Evolutionary conservation across 441 rosid genomes (phyloP), one percentile per base, ranked within the genome.

Genomic region (Eruca vesicaria): DNA sequence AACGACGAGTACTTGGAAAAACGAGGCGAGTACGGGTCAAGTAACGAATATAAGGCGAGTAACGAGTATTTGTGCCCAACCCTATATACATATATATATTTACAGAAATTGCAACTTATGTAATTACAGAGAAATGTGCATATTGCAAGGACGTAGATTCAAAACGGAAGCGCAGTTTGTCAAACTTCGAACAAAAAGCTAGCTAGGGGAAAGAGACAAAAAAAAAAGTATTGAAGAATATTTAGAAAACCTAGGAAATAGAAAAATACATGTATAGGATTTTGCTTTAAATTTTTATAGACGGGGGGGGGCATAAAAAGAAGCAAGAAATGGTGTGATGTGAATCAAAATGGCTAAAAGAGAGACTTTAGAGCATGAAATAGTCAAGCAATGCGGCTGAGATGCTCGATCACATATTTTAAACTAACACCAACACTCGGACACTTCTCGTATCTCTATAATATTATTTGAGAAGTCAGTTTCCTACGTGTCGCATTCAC

Each of bases 381-480:
- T 72, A 66, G 80, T 77, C 80, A 77, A 72, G 80, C 7, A 71
- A 77, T 71, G 77, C 80, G 80, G 80, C 80, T 35, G 23, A 26
- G 76, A 65, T 23, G 48, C 68, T 66, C 76, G 36, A 26, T 15
- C 38, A 45, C 75, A 57, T 70, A 6, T 57, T 70, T 50, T 70
- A 66, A 76, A 67, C 71, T 43, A 65, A 77, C 76, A 77, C 67
- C 43, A 29, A 63, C 65, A 50, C 58, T 12, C 48, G 23, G 45
- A 75, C 75, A 69, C 38, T 76, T 53, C 66, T 76, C 66, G 16
- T 75, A 29, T n/a, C n/a, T n/a, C n/a, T n/a, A n/a, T n/a, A n/a
- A n/a, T n/a, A n/a, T n/a, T n/a, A n/a, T n/a, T n/a, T n/a, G n/a
- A n/a, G n/a, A n/a, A n/a, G n/a, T n/a, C n/a, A n/a, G n/a, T n/a